phyloP scores from a whole-genome alignment of 345 rosid species.

The Capsella bursapastoris region DNA sequence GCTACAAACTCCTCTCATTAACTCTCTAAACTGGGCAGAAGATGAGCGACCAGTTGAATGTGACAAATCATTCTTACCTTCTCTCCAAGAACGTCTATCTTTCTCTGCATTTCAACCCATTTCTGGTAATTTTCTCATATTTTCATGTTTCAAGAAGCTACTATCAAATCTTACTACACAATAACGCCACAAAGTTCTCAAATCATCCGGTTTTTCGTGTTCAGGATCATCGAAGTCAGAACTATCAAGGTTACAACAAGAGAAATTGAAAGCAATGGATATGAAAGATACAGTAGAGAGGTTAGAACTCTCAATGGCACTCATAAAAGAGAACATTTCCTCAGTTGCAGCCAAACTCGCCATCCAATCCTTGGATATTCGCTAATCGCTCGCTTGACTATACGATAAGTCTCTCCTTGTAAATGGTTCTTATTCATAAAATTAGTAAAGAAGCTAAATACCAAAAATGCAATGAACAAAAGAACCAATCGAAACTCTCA shows the following conservation, averaged over 20 bases:
- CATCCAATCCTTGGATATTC: conserved; percentile 65
- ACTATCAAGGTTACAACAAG: conserved; percentile 59
- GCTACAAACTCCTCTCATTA: conserved; percentile 64
- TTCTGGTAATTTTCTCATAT: conserved; percentile 50
- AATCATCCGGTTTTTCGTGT: background rate
- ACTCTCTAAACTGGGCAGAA: conserved; percentile 71
- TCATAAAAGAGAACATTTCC: conserved; percentile 62
- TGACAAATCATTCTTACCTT: conserved; percentile 63
- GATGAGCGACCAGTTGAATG: conserved; percentile 54
- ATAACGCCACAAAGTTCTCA: background rate
- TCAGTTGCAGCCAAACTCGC: conserved; percentile 83
- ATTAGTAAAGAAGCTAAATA: background rate
- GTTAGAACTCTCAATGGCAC: conserved; percentile 57
- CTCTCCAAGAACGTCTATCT: conserved; percentile 66
- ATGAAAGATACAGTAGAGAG: conserved; percentile 61
- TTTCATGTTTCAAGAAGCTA: background rate
- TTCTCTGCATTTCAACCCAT: conserved; percentile 74
- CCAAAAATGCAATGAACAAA: background rate
- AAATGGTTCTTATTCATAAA: background rate
- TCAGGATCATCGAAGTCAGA: conserved; percentile 71
- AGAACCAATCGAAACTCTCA: background rate
- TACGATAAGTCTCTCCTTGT: conserved; percentile 22
- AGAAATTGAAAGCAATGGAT: conserved; percentile 72
- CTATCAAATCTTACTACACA: background rate
- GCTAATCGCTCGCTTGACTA: background rate